phyloP scores from a whole-genome alignment of 163 green algal genomes.

The Prototheca cutis region DNA sequence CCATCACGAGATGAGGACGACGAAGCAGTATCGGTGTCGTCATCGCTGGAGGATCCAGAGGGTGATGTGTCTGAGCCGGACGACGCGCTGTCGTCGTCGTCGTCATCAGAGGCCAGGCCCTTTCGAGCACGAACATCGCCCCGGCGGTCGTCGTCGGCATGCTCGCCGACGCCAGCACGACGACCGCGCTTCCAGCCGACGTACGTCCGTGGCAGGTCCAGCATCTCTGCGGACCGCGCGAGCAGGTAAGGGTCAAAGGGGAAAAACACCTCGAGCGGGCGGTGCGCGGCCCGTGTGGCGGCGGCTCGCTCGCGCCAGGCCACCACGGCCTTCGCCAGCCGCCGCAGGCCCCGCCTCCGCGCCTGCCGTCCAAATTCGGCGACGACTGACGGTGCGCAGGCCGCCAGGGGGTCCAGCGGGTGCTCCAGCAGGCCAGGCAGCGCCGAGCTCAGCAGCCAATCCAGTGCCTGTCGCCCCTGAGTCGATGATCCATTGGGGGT shows the following conservation, averaged over 20 bases:
- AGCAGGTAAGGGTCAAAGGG: constrained; percentile 92
- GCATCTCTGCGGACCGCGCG: constrained; percentile 39
- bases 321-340: constrained; percentile 21
- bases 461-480: background rate
- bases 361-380: constrained; percentile 65
- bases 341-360: constrained; percentile 17
- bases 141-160: background rate
- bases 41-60: too few relatives aligned
- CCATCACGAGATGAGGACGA: background rate
- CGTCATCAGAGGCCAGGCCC: too few relatives aligned
- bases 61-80: background rate
- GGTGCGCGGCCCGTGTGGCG: background rate
- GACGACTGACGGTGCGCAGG: constrained; percentile 56
- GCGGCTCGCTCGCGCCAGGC: constrained; percentile 13
- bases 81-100: background rate
- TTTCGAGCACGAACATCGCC: too few relatives aligned
- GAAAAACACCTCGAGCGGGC: constrained; percentile 84
- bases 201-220: constrained; percentile 39
- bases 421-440: constrained; percentile 43
- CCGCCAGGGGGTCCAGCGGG: constrained; percentile 48
- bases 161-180: too few relatives aligned
- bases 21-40: background rate
- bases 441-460: constrained; percentile 8
- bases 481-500: too few relatives aligned
- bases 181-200: constrained; percentile 20